phyloP scores from a whole-genome alignment of 768 basidiomycete species.

The Cytidiella melzeri region DNA sequence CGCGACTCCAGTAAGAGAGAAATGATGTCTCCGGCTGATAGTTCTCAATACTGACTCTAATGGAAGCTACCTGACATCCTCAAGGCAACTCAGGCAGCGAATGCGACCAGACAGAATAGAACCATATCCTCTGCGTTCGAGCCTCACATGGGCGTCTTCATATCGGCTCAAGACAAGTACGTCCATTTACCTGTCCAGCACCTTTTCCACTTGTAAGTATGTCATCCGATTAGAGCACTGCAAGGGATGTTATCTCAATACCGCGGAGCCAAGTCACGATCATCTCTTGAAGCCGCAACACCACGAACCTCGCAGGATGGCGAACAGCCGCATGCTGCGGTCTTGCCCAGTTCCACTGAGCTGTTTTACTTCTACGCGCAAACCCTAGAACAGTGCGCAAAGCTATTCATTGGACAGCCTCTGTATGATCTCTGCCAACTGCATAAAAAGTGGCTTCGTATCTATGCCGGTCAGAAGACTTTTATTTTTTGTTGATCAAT shows the following conservation, averaged over 20 bases:
- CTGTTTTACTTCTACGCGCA: conserved; percentile 97
- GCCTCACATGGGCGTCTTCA: conserved; percentile 85
- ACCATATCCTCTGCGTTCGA: conserved; percentile 90
- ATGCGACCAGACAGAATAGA: conserved; percentile 46
- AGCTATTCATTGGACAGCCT: conserved; percentile 78
- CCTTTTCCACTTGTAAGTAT: not conserved
- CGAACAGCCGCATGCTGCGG: conserved; percentile 46
- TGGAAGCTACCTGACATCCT: conserved; percentile 62
- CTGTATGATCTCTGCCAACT: conserved; percentile 76
- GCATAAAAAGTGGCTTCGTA: conserved; percentile 90
- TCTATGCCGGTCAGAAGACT: conserved; percentile 71
- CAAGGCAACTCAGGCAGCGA: conserved; percentile 41
- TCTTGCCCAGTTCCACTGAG: conserved; percentile 91
- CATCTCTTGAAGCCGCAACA: conserved; percentile 57
- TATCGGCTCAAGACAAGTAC: conserved; percentile 94
- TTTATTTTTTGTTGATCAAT: too few relatives aligned
- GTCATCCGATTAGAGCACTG: conserved; percentile 51
- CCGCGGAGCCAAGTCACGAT: conserved; percentile 53
- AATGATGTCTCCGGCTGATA: not conserved
- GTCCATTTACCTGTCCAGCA: conserved; percentile 16
- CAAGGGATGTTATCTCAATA: conserved; percentile 87
- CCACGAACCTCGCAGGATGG: conserved; percentile 37
- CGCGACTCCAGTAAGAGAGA: conserved; percentile 53
- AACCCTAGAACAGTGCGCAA: conserved; percentile 90
- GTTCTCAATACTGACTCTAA: not conserved